Base-by-base conservation (phyloP, 495 filamentous ascomycete species). In the Podospora tetraspora region DNA sequence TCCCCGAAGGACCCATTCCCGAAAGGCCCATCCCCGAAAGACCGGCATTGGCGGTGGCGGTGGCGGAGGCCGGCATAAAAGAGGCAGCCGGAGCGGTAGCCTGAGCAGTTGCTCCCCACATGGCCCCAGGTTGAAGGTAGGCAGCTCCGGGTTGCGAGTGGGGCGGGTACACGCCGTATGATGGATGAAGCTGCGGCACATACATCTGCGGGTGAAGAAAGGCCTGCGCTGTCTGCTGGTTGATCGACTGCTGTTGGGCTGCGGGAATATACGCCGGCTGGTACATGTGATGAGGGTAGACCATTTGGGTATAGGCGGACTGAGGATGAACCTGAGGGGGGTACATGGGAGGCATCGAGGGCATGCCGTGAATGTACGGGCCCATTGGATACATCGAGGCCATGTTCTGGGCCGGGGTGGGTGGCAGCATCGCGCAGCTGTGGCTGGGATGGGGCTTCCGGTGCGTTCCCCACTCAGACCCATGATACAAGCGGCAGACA, bases 401-500 rank as follows among this genome's bases (percentile, higher is more conserved):
- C 43, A 52, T 52, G 16, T 52, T 52, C 43, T 52, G 43, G 9
- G 16, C n/a, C 5, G 43, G 43, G 3, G 43, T n/a, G 43, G 16
- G 43, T 6, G 16, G 43, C 16, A 6, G 16, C 6, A 8, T 52
- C 19, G 43, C 43, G 16, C 16, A 52, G 19, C 19, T 52, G 43
- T 52, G 16, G 43, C 43, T 52, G 6, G 43, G 43, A 52, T 52
- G 43, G 43, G 43, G 16, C 62, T 64, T 64, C 3, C 16, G 43
- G 3, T 37, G 62, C 9, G 32, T 83, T 59, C 83, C 84, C 66
- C 81, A 85, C 25, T 74, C 63, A 0, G 78, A 79, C 0, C 83
- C 83, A 66, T 86, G 82, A 63, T 84, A 86, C 59, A 85, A 80
- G 3, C 81, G 79, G 64, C 80, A 77, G 22, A 80, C 60, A 12